These are phyloP conservation scores for Cymbopogon citratus DNA, from an alignment of 176 grass and related monocot species.

Conservation along the genomic window DNA sequence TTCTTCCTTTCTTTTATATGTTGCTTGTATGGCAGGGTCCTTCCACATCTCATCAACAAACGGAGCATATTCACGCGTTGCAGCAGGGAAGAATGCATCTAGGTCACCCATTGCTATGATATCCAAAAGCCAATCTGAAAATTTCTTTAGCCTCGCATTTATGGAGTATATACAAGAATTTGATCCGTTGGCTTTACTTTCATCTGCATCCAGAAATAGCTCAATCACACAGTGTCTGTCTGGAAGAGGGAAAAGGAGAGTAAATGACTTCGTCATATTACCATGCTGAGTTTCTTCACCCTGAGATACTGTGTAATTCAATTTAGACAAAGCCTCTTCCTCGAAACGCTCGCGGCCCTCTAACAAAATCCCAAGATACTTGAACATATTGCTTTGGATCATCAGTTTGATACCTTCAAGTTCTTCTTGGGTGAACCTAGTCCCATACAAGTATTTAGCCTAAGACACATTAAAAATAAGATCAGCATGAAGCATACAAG, in stretches of 20 bases:
- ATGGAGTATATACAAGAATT: constrained; percentile 81
- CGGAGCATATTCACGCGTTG: constrained; percentile 93
- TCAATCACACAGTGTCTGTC: neutral
- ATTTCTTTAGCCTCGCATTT: constrained; percentile 84
- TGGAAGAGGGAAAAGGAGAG: neutral
- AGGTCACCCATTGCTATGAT: constrained; percentile 95
- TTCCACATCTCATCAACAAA: constrained; percentile 94
- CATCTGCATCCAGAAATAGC: constrained; percentile 45
- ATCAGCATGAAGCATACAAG: constrained; percentile 17
- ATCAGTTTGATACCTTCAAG: constrained; percentile 86
- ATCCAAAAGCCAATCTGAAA: constrained; percentile 97
- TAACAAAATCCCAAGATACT: constrained; percentile 91
- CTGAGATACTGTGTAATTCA: constrained; percentile 8
- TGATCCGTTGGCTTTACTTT: constrained; percentile 36
- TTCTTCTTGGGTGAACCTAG: constrained; percentile 74
- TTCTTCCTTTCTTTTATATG: constrained; percentile 85
- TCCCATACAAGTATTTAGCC: constrained; percentile 81
- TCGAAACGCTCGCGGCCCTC: constrained; percentile 91
- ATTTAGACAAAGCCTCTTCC: constrained; percentile 71
- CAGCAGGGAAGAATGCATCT: constrained; percentile 95
- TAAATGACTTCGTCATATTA: constrained; percentile 26
- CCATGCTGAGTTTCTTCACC: constrained; percentile 39
- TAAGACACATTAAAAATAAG: constrained; percentile 19
- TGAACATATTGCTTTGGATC: constrained; percentile 99
- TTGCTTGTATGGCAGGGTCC: constrained; percentile 81